Conservation (phyloP, 2,329 filamentous ascomycete species). For the Cladosporium sp. region DNA sequence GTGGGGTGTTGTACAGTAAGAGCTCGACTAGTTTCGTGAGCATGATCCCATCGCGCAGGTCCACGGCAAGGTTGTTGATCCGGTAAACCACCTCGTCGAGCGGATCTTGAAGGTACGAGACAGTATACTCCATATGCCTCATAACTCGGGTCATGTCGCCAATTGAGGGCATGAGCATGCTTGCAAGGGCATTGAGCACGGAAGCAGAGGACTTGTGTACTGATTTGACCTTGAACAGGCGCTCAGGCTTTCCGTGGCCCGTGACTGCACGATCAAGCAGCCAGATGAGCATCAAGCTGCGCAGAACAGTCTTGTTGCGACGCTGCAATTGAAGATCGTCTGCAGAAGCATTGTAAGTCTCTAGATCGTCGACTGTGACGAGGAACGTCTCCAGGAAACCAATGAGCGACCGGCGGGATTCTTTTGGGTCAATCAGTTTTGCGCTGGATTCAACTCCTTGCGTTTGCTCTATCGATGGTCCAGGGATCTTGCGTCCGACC, state of each 20-base stretch:
- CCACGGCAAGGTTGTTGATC: slow-evolving; percentile 55
- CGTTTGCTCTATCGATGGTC: not conserved
- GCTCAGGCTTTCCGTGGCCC: slow-evolving; percentile 27
- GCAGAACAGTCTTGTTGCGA: slow-evolving; percentile 44
- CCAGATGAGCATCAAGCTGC: slow-evolving; percentile 54
- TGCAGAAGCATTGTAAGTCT: slow-evolving; percentile 1
- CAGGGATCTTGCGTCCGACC: slow-evolving; percentile 43
- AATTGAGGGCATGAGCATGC: slow-evolving; percentile 51
- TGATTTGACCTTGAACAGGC: slow-evolving; percentile 48
- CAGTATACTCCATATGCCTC: slow-evolving; percentile 51
- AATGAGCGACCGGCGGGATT: slow-evolving; percentile 18
- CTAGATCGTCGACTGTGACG: slow-evolving; percentile 52
- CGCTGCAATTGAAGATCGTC: not conserved
- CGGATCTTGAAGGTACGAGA: slow-evolving; percentile 49
- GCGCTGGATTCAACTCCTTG: not conserved
- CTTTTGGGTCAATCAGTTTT: slow-evolving; percentile 17
- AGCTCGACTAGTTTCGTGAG: slow-evolving; percentile 56
- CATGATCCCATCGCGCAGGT: slow-evolving; percentile 55
- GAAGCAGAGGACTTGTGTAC: slow-evolving; percentile 50
- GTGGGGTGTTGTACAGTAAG: slow-evolving; percentile 37
- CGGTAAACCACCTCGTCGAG: slow-evolving; percentile 54
- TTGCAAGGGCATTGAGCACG: slow-evolving; percentile 47
- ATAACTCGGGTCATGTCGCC: slow-evolving; percentile 53
- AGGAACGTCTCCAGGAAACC: slow-evolving; percentile 52
- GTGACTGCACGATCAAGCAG: slow-evolving; percentile 52